Evolutionary conservation across 129 eudicot species (phyloP).

Genomic region (Smallanthus sonchifolius): DNA sequence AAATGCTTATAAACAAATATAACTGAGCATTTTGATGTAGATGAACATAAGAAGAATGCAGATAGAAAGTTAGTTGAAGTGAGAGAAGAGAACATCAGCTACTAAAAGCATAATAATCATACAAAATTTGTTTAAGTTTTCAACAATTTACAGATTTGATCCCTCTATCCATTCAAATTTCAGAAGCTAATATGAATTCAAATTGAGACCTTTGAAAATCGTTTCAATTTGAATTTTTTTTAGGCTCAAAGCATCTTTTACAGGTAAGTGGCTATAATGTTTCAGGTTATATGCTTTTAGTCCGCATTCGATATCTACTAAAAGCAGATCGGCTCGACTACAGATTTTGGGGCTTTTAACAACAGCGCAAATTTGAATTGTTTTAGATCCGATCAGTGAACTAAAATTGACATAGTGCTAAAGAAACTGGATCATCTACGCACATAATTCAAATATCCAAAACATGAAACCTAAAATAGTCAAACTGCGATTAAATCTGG

Average conservation of each 20-base stretch:
- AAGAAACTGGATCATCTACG: constrained; percentile 3
- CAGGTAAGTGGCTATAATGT: too few relatives aligned
- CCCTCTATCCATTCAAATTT: not conserved
- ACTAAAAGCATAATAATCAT: not conserved
- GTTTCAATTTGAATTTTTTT: too few relatives aligned
- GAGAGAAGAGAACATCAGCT: not conserved
- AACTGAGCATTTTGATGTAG: too few relatives aligned
- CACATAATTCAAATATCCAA: not conserved
- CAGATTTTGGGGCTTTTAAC: not conserved
- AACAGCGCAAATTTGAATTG: not conserved
- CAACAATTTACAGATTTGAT: not conserved
- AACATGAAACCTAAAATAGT: not conserved
- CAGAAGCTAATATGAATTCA: not conserved
- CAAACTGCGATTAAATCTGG: constrained; percentile 1
- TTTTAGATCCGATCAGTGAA: constrained; percentile 7
- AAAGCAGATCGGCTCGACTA: constrained; percentile 7
- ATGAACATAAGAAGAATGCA: too few relatives aligned
- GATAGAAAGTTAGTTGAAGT: not conserved
- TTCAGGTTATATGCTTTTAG: too few relatives aligned
- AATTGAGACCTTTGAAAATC: too few relatives aligned
- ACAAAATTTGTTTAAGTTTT: not conserved
- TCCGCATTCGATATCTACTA: not conserved
- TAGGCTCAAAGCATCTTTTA: too few relatives aligned
- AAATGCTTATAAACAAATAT: too few relatives aligned
- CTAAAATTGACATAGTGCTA: not conserved